Evolutionary conservation across 306 rosid species (phyloP).

Genomic region (Boehmeria nivea): DNA sequence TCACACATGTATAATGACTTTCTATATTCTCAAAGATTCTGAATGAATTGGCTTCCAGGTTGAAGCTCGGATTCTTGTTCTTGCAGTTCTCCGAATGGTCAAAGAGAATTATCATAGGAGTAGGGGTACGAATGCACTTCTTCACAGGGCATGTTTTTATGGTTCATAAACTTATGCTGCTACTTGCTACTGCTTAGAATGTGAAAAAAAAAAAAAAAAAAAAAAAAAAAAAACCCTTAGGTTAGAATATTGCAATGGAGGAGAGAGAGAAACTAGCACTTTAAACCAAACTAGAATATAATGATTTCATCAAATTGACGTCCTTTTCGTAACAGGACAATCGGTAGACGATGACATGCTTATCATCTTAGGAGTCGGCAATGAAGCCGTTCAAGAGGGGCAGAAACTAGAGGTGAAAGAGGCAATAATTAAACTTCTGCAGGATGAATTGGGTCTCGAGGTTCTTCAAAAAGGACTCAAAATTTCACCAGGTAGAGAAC

Average conservation of each 20-base stretch:
- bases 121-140: constrained; percentile 42
- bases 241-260: no score
- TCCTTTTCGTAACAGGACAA: constrained; percentile 53
- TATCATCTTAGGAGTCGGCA: constrained; percentile 62
- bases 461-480: constrained; percentile 47
- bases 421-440: constrained; percentile 62
- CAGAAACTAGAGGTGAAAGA: constrained; percentile 49
- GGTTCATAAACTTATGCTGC: no score
- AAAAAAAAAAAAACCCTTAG: no score
- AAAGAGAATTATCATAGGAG: constrained; percentile 73
- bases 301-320: constrained; percentile 13
- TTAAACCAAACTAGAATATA: constrained; percentile 10
- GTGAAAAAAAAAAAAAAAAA: no score
- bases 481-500: constrained; percentile 27
- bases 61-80: constrained; percentile 91
- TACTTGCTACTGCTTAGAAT: no score
- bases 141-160: no score
- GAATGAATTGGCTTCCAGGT: constrained; percentile 46
- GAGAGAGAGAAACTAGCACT: not conserved
- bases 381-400: constrained; percentile 33
- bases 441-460: constrained; percentile 66
- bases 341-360: constrained; percentile 64
- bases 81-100: constrained; percentile 86
- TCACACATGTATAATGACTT: not conserved
- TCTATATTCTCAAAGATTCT: constrained; percentile 16